Evolutionary conservation across 1,284 basidiomycete genomes (phyloP).

Genomic region (Cryptococcus sp.): DNA sequence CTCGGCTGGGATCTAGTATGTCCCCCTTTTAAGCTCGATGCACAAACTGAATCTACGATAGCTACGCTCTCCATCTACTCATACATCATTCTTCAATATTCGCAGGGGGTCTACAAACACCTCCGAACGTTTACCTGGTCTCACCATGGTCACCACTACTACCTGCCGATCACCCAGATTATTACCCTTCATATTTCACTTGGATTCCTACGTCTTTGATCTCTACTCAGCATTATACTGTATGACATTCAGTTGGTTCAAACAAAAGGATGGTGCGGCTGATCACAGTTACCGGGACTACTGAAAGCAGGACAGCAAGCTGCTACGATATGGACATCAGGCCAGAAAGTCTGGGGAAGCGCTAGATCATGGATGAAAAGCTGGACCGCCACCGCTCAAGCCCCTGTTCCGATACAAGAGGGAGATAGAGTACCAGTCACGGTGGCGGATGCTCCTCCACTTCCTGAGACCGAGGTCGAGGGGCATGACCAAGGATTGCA

Average conservation of each 20-base stretch:
- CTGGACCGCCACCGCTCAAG: conserved; percentile 1
- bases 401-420: background rate
- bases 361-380: conserved; percentile 14
- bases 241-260: conserved; percentile 11
- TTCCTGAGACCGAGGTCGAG: background rate
- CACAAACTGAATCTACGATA: conserved; percentile 5
- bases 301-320: conserved; percentile 17
- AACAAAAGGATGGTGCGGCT: background rate
- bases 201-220: conserved; percentile 42
- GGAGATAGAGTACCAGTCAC: background rate
- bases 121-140: conserved; percentile 35
- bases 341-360: conserved; percentile 12
- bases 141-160: conserved; percentile 43
- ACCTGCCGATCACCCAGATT: conserved; percentile 27
- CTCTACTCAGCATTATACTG: conserved; percentile 36
- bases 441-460: conserved; percentile 2
- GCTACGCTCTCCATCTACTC: conserved; percentile 38
- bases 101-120: conserved; percentile 20
- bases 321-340: conserved; percentile 14
- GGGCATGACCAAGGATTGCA: too few species aligned
- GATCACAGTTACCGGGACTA: conserved; percentile 14
- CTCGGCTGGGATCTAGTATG: conserved; percentile 43
- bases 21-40: background rate
- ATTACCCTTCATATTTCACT: conserved; percentile 36
- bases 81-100: conserved; percentile 27